These are phyloP conservation scores for Apiotrichum mycotoxinovorans DNA, from an alignment of 1,284 basidiomycete genomes.

Conservation along the genomic window DNA sequence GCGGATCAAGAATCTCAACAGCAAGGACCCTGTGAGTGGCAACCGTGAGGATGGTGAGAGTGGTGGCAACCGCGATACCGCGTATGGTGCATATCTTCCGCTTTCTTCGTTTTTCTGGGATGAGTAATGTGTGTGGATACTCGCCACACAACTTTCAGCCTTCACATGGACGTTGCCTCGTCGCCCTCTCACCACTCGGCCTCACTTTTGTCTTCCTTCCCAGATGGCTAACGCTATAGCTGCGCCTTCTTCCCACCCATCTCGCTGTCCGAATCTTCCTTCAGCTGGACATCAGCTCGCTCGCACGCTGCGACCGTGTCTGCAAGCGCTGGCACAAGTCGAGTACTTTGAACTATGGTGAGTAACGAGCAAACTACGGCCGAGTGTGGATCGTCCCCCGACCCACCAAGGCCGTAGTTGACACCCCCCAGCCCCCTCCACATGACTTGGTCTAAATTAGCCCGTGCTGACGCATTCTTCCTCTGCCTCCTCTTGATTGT, in stretches of 20 bases:
- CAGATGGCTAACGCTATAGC: constrained; percentile 31
- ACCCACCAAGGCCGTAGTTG: background rate
- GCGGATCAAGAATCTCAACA: constrained; percentile 20
- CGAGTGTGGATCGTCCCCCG: background rate
- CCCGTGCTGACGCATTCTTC: background rate
- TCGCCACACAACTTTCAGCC: background rate
- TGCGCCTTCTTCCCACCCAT: constrained; percentile 71
- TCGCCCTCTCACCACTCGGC: no score
- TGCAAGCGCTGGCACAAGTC: constrained; percentile 80
- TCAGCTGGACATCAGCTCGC: constrained; percentile 60
- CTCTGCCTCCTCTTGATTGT: background rate
- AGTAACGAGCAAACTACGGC: constrained; percentile 30
- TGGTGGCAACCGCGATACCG: no score
- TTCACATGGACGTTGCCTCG: background rate
- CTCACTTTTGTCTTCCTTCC: background rate
- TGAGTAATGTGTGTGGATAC: background rate
- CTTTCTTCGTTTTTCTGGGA: no score
- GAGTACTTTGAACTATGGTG: constrained; percentile 84
- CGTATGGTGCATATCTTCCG: no score
- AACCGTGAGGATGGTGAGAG: background rate
- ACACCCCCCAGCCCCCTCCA: background rate
- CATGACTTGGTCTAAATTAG: no score
- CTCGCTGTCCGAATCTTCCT: constrained; percentile 72
- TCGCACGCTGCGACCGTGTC: constrained; percentile 72
- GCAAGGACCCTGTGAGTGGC: constrained; percentile 43